Percentiles rank a stretch among this genome's conserved stretches.
phyloP scores from a whole-genome alignment of 2,329 filamentous ascomycete species.

The Penicillium sumatraense region DNA sequence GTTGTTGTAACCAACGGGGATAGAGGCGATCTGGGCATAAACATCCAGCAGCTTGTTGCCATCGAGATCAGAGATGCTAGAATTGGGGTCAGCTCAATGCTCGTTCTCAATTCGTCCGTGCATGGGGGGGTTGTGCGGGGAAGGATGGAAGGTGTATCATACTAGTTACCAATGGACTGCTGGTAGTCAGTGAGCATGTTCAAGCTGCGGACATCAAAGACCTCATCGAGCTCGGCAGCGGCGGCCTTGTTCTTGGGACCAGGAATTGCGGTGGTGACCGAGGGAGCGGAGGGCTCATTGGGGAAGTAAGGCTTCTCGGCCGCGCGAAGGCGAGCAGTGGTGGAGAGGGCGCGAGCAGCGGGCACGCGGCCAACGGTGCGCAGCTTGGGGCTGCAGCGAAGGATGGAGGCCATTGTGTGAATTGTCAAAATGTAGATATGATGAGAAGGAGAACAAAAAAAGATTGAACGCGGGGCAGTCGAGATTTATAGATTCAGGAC shows the following conservation, averaged over 20 bases:
- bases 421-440: neutral
- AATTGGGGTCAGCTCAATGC: conserved; percentile 21
- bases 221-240: conserved; percentile 71
- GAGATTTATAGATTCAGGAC: conserved; percentile 23
- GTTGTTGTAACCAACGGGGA: conserved; percentile 93
- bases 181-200: conserved; percentile 82
- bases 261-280: conserved; percentile 66
- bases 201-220: conserved; percentile 84
- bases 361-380: conserved; percentile 39
- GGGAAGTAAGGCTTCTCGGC: conserved; percentile 59
- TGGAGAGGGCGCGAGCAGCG: conserved; percentile 40
- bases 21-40: conserved; percentile 91
- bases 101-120: neutral
- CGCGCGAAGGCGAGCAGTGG: conserved; percentile 39
- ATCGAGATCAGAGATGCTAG: conserved; percentile 54
- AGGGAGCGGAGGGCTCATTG: conserved; percentile 62
- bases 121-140: neutral
- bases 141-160: conserved; percentile 33
- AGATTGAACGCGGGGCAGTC: conserved; percentile 14
- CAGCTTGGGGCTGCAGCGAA: conserved; percentile 42
- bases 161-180: conserved; percentile 79
- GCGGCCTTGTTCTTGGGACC: conserved; percentile 74
- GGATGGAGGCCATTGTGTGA: conserved; percentile 40
- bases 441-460: neutral
- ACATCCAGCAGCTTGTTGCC: conserved; percentile 58